Evolutionary conservation across 345 rosid species (phyloP).

Genomic region (Melastoma malabathricum): DNA sequence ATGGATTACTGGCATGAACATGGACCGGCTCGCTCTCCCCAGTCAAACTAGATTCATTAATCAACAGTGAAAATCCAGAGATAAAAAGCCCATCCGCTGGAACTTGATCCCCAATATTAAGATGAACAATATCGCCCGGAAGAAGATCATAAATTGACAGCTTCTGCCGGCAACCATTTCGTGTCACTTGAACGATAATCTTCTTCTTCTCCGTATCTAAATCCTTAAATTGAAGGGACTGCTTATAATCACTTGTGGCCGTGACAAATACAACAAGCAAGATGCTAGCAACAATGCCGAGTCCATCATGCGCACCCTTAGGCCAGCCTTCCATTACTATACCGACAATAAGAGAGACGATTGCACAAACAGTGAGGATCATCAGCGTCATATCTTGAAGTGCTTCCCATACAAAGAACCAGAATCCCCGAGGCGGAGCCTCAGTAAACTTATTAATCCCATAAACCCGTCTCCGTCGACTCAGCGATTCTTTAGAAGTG

Average conservation of each 20-base stretch:
- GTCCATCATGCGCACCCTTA: slow-evolving; percentile 66
- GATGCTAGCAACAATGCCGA: slow-evolving; percentile 55
- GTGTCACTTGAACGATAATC: slow-evolving; percentile 43
- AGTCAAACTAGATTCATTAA: too few species aligned
- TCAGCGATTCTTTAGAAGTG: slow-evolving; percentile 31
- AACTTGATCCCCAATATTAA: slow-evolving; percentile 61
- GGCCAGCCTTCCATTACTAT: slow-evolving; percentile 65
- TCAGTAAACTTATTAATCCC: slow-evolving; percentile 80
- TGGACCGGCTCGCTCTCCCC: too few species aligned
- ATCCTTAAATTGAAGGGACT: slow-evolving; percentile 59
- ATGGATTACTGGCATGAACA: too few species aligned
- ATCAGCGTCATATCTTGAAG: slow-evolving; percentile 59
- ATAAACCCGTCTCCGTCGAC: slow-evolving; percentile 35
- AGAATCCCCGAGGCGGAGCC: slow-evolving; percentile 58
- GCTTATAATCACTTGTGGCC: slow-evolving; percentile 58
- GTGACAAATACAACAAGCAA: slow-evolving; percentile 60
- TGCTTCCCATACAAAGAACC: slow-evolving; percentile 69
- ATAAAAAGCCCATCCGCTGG: slow-evolving; percentile 53
- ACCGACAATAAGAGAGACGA: slow-evolving; percentile 55
- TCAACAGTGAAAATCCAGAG: too few species aligned
- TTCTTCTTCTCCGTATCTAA: slow-evolving; percentile 52
- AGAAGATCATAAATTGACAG: slow-evolving; percentile 61
- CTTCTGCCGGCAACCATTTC: slow-evolving; percentile 40
- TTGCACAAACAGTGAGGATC: slow-evolving; percentile 50
- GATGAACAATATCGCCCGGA: slow-evolving; percentile 64